Conservation (phyloP, 2,329 filamentous ascomycete species). For the Hymenoscyphus fraxineus region DNA sequence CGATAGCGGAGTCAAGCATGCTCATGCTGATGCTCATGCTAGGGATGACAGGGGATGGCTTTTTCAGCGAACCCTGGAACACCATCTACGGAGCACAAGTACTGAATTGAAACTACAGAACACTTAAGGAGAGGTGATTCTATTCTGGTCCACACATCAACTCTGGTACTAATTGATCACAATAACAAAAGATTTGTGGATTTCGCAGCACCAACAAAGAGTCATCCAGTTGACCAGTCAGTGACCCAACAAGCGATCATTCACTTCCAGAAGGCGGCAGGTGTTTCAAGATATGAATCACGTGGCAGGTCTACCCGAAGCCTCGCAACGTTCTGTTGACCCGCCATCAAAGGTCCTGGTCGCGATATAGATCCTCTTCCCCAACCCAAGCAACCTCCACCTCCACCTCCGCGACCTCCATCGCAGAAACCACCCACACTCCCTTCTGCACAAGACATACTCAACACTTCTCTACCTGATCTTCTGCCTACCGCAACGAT, state of each 20-base stretch:
- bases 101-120: not conserved
- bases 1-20: conserved; percentile 2
- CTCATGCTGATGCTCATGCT: too few species aligned
- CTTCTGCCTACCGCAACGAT: conserved; percentile 50
- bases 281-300: conserved; percentile 2
- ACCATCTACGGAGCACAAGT: not conserved
- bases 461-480: conserved; percentile 6
- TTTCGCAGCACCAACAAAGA: not conserved
- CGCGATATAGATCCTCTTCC: conserved; percentile 21
- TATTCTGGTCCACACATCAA: too few species aligned
- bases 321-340: not conserved
- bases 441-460: conserved; percentile 6
- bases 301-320: conserved; percentile 2
- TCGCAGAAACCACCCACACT: not conserved
- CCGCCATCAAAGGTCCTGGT: conserved; percentile 10
- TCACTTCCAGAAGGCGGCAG: not conserved
- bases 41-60: not conserved
- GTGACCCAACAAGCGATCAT: not conserved
- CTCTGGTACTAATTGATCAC: not conserved
- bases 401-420: conserved; percentile 17
- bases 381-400: conserved; percentile 13
- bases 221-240: not conserved
- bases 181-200: not conserved
- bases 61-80: not conserved
- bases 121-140: not conserved